Evolutionary conservation across 108 stramenopile species (phyloP), one percentile per base, ranked within the genome.

Genomic region (Nitzschia sp.): DNA sequence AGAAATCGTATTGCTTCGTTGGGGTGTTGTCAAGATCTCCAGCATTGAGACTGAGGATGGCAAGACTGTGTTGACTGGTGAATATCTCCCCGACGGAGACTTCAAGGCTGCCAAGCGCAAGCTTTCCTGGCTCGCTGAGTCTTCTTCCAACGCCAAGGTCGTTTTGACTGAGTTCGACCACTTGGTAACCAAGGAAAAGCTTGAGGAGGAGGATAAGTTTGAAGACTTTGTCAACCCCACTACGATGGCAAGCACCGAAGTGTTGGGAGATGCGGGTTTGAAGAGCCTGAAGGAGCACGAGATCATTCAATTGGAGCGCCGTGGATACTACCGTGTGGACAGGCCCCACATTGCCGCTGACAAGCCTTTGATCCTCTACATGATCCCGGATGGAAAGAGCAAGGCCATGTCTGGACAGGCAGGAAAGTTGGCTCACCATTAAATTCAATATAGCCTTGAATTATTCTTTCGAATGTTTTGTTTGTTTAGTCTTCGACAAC

Each of bases 351-450:
- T 96, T 9, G 51, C 34, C 37, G 86, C 83, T 48, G 89, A 88
- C 15, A 97, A 95, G 68, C 91, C 92, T 10, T 68, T 97, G 43
- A 78, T 86, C 8, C 73, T 99, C 17, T 97, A 93, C 83, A 96
- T 92, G 90, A 88, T 99, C 44, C 98, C 98, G 15, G 98, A 99
- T 70, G 98, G 98, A 7, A 97, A 94, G 80, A 87, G 80, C 41
- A 97, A 97, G 84, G 81, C 95, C 51, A 98, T 98, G 97, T 80
- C 81, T n/a, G 91, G 90, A n/a, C 76, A 92, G 58, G 60, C 81
- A 48, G 88, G 91, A 29, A 93, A 96, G 67, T 72, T 96, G 59
- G 85, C 81, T n/a, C 95, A 95, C 69, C 89, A 84, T 66, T 95
- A 86, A 66, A 53, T 12, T 55, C 48, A 34, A 34, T 34, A 1